phyloP scores from a whole-genome alignment of 306 rosid genomes.

The Carpinus fangiana region DNA sequence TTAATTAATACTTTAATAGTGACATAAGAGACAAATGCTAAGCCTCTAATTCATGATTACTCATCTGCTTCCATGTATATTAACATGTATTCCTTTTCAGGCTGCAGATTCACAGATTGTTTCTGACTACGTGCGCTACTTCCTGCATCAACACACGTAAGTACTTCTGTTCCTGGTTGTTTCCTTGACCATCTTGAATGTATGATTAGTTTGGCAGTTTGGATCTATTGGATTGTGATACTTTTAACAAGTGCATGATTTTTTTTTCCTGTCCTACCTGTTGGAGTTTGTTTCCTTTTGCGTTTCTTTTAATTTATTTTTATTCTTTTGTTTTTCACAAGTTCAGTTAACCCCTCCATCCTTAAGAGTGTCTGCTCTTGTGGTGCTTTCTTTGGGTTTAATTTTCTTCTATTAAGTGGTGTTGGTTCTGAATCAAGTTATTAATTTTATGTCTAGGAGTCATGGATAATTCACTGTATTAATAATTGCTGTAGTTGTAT shows the following conservation, averaged over 20 bases:
- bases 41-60: neutral
- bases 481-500: neutral
- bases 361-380: neutral
- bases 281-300: neutral
- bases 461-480: neutral
- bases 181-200: neutral
- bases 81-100: slow-evolving; percentile 41
- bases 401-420: neutral
- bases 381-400: neutral
- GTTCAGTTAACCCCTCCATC: neutral
- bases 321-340: neutral
- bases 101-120: slow-evolving; percentile 97
- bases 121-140: slow-evolving; percentile 90
- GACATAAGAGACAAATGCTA: slow-evolving; percentile 5
- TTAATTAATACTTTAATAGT: neutral
- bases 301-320: neutral
- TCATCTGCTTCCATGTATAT: slow-evolving; percentile 6
- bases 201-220: slow-evolving; percentile 9
- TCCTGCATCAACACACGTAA: slow-evolving; percentile 92
- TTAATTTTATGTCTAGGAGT: neutral
- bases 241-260: neutral
- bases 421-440: neutral
- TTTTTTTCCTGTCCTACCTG: neutral
- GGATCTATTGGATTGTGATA: neutral
- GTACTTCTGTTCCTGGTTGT: slow-evolving; percentile 28